phyloP scores from a whole-genome alignment of 1,284 basidiomycete genomes.

The Cystobasidiaceae sp. region DNA sequence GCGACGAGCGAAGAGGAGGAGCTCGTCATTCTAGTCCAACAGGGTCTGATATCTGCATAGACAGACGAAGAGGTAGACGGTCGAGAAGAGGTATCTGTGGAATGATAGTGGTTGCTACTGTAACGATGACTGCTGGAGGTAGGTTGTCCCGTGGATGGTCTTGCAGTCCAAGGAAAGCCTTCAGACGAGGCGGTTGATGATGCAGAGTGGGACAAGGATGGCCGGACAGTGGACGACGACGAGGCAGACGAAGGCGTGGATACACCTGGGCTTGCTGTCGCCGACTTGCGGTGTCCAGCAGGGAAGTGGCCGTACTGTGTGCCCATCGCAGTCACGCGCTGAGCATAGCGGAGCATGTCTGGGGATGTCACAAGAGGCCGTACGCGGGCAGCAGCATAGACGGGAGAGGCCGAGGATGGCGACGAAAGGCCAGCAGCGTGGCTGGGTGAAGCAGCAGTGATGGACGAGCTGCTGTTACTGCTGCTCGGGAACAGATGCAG shows the following conservation, averaged over 20 bases:
- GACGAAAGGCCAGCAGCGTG: not conserved
- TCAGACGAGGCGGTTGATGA: not conserved
- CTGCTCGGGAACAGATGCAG: not conserved
- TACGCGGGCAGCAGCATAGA: not conserved
- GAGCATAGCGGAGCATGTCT: constrained; percentile 5
- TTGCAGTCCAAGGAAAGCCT: constrained; percentile 18
- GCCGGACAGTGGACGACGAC: not conserved
- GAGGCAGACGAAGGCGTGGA: not conserved
- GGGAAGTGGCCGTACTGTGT: too few species aligned
- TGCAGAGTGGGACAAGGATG: not conserved
- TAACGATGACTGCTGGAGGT: not conserved
- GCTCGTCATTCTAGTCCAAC: too few species aligned
- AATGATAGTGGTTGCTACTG: not conserved
- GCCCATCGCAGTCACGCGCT: not conserved
- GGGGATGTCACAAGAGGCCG: not conserved
- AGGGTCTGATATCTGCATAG: too few species aligned
- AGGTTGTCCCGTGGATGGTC: constrained; percentile 3
- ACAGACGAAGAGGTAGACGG: not conserved
- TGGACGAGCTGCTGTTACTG: too few species aligned
- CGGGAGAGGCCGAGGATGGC: not conserved
- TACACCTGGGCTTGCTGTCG: too few species aligned
- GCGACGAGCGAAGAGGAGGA: not conserved
- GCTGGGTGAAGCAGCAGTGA: too few species aligned
- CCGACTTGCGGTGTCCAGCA: too few species aligned
- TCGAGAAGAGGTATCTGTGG: not conserved